Evolutionary conservation across 2,329 filamentous ascomycete species (phyloP), one percentile per base, ranked within the genome.

Genomic region (Hortaea werneckii): DNA sequence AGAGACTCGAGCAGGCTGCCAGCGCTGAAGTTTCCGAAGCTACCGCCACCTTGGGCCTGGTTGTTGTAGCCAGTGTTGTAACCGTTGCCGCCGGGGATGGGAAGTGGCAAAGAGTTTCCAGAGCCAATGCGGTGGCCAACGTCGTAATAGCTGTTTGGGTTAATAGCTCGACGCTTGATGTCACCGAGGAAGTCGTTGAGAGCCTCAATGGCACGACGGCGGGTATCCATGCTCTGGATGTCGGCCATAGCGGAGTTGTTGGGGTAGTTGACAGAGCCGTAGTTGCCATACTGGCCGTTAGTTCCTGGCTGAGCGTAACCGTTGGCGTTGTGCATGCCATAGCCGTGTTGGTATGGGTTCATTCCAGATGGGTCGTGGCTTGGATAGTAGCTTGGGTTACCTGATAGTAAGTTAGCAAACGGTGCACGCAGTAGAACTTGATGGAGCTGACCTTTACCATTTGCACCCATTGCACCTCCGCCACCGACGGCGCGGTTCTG

Each of bases 111-210:
- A 67, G 79, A 60, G 76, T 82, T 67, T 51, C 85, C 84, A 64
- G 90, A 78, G 40, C 49, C 50, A 49, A 98, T 77, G 51, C 89
- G 84, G 63, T 92, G 87, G 56, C 88, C 88, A 53, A 98, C 88
- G 61, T 94, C 86, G 47, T 84, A 77, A 67, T 95, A 96, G n/a
- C 85, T 92, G 44, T 77, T 77, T 3, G 89, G 85, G 63, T 96
- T 87, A 55, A 96, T 85, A 58, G 88, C 82, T 60, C 88, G 85
- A 58, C 89, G 86, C 75, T 95, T 96, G 56, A 88, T 82, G 63
- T 86, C 87, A 55, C 85, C 87, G 55, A 96, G 94, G 71, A 96
- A 95, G 64, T 95, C 87, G 62, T 94, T 90, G 49, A 95, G 73
- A 48, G 86, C 85, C 60, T 95, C 88, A 56, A 83, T 86, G 51